These are phyloP conservation scores for Cladorrhinum samala DNA, from an alignment of 495 filamentous ascomycete species.

Conservation along the genomic window DNA sequence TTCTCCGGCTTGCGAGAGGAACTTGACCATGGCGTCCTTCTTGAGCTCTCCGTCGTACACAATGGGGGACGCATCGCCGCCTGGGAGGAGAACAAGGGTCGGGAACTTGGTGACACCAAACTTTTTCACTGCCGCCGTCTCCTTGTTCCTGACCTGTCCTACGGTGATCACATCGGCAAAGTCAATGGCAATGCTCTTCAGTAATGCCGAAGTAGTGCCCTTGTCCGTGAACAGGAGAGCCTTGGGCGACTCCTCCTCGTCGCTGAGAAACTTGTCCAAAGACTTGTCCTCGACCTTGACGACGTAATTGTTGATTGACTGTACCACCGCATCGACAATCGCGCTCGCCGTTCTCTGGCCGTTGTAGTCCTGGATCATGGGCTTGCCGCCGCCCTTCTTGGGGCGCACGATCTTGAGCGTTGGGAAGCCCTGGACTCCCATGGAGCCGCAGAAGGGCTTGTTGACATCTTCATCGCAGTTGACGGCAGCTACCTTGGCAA, in stretches of 20 bases:
- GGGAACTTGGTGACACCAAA: slow-evolving; percentile 77
- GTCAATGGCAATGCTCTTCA: slow-evolving; percentile 83
- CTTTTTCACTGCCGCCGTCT: slow-evolving; percentile 59
- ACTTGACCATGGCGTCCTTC: slow-evolving; percentile 74
- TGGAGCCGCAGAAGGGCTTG: slow-evolving; percentile 77
- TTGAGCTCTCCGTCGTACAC: slow-evolving; percentile 80
- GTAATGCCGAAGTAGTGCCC: slow-evolving; percentile 73
- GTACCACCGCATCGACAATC: slow-evolving; percentile 80
- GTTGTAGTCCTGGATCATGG: slow-evolving; percentile 87
- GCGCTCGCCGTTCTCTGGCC: slow-evolving; percentile 73
- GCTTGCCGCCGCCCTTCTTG: slow-evolving; percentile 66
- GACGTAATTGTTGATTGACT: slow-evolving; percentile 88
- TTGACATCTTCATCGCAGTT: slow-evolving; percentile 95
- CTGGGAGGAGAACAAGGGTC: slow-evolving; percentile 73
- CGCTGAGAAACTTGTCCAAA: slow-evolving; percentile 66
- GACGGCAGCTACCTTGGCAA: slow-evolving; percentile 90
- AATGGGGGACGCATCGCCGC: slow-evolving; percentile 59
- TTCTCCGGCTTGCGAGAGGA: slow-evolving; percentile 76
- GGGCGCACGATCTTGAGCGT: slow-evolving; percentile 93
- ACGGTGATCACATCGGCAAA: slow-evolving; percentile 78
- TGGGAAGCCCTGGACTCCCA: slow-evolving; percentile 94
- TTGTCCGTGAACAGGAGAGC: slow-evolving; percentile 94
- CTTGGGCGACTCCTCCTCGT: slow-evolving; percentile 70
- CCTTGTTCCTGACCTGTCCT: slow-evolving; percentile 81
- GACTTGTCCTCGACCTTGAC: slow-evolving; percentile 80